Percentiles rank a stretch among this genome's conserved stretches.
phyloP scores from a whole-genome alignment of 208 protist species.

The Leishmania aethiopica region DNA sequence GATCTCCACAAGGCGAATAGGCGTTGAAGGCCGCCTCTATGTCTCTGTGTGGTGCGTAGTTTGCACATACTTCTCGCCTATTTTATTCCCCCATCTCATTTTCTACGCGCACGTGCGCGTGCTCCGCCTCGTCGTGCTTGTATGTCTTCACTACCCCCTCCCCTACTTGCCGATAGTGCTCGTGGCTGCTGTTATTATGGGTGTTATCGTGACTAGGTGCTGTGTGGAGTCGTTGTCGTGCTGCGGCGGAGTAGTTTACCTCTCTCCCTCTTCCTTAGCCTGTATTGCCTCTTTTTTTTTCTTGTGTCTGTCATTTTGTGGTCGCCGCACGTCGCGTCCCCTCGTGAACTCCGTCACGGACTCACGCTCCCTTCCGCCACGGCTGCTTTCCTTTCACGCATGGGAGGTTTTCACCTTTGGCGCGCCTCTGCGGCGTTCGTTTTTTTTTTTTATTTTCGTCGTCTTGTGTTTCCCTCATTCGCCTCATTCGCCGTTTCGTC shows the following conservation, averaged over 20 bases:
- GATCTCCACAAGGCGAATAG: not conserved
- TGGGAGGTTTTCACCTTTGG: not conserved
- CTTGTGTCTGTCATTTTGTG: conserved; percentile 1
- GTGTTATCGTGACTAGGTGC: not conserved
- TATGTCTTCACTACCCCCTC: not conserved
- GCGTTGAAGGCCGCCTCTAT: not conserved
- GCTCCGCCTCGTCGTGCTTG: not conserved
- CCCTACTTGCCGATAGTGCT: not conserved
- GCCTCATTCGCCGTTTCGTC: not conserved
- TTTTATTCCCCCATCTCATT: not conserved
- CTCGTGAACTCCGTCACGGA: conserved; percentile 1
- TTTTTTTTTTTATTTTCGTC: not conserved
- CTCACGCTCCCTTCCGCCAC: not conserved
- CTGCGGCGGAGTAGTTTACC: not conserved
- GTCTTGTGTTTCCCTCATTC: not conserved
- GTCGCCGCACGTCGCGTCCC: not conserved
- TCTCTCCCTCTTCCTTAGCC: not conserved
- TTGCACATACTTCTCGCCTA: not conserved
- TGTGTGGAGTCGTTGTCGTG: not conserved
- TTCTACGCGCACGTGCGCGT: not conserved
- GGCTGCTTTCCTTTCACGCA: not conserved
- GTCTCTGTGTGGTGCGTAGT: not conserved
- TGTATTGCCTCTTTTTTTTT: conserved; percentile 12
- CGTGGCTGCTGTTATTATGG: not conserved
- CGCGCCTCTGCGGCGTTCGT: not conserved